Evolutionary conservation across 179 eudicot species (phyloP), one percentile per base, ranked within the genome.

Genomic region (Corrigiola litoralis): DNA sequence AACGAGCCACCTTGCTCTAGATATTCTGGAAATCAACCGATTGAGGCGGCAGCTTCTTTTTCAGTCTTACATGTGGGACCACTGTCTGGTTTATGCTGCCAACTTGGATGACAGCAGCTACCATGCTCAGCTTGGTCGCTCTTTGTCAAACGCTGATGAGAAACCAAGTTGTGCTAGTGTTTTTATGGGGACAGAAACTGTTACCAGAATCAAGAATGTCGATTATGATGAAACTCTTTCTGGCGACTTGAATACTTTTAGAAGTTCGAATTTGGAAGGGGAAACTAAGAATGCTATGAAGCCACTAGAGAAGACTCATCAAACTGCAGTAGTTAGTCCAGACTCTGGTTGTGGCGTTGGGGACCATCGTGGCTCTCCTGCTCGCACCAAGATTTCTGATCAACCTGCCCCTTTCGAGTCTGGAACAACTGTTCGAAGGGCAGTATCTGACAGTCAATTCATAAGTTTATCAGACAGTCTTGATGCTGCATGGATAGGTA

Each of bases 401-500:
- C 74, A 38, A 40, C 60, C 75, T 51, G 83, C 78, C 55, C 73
- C 72, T 18, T 25, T 77, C 67, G 85, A 77, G 61, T 62, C 77
- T 20, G 70, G 70, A 21, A 52, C 67, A 47, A 63, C 57, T 42
- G 82, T 84, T 58, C 80, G 75, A 44, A 74, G 87, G 72, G 79
- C 85, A 12, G 52, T 79, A 4, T 85, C 95, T 36, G 95, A 86
- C 63, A 82, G 94, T 34, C 82, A 84, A 51, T 75, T 71, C 61
- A 54, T 76, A 46, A 81, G 82, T 83, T 71, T 91, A 59, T 85
- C 95, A 8, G 92, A 90, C 48, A 86, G 92, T 37, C 89, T 86
- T 64, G 96, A 94, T 63, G 96, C 99, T 71, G 90, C 88, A 11
- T 94, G 99, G 97, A 88, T 92, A 0, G 99, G 99, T 65, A 80